A percentile compares a stretch with the other conserved stretches of the same genome.
Evolutionary conservation across 805 yeast genomes (phyloP).

Genomic region (Candida silvicultrix): DNA sequence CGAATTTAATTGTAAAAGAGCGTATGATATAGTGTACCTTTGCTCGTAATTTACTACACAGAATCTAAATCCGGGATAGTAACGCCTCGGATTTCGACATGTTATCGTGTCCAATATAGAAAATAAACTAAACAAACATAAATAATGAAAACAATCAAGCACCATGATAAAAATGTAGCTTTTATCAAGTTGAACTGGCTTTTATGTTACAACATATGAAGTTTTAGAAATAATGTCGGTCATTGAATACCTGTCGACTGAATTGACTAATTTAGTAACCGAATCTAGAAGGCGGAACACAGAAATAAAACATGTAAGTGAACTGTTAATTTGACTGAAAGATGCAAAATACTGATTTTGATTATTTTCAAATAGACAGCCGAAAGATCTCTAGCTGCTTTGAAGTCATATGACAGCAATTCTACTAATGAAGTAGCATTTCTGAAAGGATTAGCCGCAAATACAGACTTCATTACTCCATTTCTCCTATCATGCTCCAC

Average conservation of each 20-base stretch:
- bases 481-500: slow-evolving; percentile 68
- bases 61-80: too few species aligned
- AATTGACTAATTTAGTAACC: slow-evolving; percentile 50
- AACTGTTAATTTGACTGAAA: too few species aligned
- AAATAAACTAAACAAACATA: too few species aligned
- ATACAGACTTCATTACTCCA: slow-evolving; percentile 57
- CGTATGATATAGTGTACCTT: too few species aligned
- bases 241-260: slow-evolving; percentile 44
- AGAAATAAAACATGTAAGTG: slow-evolving; percentile 54
- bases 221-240: slow-evolving; percentile 35
- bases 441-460: slow-evolving; percentile 31
- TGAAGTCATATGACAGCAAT: slow-evolving; percentile 28
- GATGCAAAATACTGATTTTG: too few species aligned
- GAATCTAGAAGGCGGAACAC: slow-evolving; percentile 69
- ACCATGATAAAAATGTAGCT: too few species aligned
- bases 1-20: too few species aligned
- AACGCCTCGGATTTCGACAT: neutral
- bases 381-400: slow-evolving; percentile 43
- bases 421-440: slow-evolving; percentile 23
- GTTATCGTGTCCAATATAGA: neutral
- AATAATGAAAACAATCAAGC: neutral
- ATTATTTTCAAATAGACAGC: too few species aligned
- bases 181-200: too few species aligned
- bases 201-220: too few species aligned
- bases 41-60: too few species aligned